Evolutionary conservation across 192 early-diverging fungal species (phyloP).

Genomic region (Linnemannia elongata): DNA sequence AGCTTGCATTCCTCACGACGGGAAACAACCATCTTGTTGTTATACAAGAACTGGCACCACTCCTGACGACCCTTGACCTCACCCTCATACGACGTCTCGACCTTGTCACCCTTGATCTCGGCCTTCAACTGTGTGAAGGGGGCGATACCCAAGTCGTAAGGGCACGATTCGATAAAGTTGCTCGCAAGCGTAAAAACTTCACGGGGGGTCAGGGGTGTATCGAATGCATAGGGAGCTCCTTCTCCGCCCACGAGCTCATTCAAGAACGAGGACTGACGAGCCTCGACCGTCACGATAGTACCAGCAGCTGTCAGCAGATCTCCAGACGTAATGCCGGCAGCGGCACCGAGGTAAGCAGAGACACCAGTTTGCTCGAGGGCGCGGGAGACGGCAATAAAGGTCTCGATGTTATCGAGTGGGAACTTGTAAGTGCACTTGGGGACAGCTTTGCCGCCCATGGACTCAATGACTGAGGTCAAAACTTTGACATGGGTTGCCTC

Average conservation of each 20-base stretch:
- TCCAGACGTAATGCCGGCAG: conserved; percentile 45
- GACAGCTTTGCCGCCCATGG: conserved; percentile 15
- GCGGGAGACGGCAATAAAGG: conserved; percentile 59
- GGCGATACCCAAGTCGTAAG: conserved; percentile 37
- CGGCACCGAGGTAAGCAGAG: conserved; percentile 64
- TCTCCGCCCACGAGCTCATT: conserved; percentile 37
- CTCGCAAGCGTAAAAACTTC: conserved; percentile 64
- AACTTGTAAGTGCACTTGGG: conserved; percentile 29
- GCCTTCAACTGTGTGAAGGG: conserved; percentile 28
- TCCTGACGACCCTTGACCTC: not conserved
- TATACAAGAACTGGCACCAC: conserved; percentile 37
- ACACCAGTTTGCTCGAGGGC: conserved; percentile 67
- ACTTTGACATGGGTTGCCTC: conserved; percentile 24
- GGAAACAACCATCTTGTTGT: conserved; percentile 19
- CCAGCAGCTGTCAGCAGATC: conserved; percentile 61
- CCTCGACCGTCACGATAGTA: conserved; percentile 67
- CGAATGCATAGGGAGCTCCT: conserved; percentile 59
- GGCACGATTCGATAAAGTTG: conserved; percentile 62
- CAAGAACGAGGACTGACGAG: conserved; percentile 65
- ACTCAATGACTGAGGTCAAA: conserved; percentile 11
- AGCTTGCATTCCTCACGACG: conserved; percentile 7
- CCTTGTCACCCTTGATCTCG: not conserved
- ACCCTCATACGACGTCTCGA: not conserved
- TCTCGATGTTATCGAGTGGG: conserved; percentile 51
- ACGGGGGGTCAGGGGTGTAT: conserved; percentile 59